These are phyloP conservation scores for Carpinus viminea DNA, from an alignment of 306 rosid genomes.

Conservation along the genomic window DNA sequence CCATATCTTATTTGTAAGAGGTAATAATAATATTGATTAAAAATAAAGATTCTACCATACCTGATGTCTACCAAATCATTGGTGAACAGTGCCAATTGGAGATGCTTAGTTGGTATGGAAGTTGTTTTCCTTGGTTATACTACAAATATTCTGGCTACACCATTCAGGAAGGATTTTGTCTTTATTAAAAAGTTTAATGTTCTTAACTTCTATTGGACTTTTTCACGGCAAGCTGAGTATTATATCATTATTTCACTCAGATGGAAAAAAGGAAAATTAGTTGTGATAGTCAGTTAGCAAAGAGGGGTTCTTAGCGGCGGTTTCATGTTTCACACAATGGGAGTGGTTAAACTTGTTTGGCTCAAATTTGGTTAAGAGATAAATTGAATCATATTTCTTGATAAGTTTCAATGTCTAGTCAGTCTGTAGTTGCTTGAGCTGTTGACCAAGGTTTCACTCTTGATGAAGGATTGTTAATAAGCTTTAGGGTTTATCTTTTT, in stretches of 20 bases:
- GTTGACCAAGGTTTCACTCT: not conserved
- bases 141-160: not conserved
- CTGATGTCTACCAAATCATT: not conserved
- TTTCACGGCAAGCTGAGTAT: not conserved
- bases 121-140: not conserved
- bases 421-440: not conserved
- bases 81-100: not conserved
- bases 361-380: not conserved
- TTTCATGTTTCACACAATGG: not conserved
- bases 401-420: not conserved
- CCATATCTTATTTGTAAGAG: not conserved
- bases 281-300: not conserved
- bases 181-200: not conserved
- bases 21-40: not conserved
- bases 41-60: not conserved
- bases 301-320: not conserved
- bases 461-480: not conserved
- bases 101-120: not conserved
- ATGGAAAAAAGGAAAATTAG: not conserved
- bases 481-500: not conserved
- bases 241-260: not conserved
- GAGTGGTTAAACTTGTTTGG: constrained; percentile 4
- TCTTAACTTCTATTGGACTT: not conserved
- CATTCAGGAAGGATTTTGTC: not conserved
- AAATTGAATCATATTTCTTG: not conserved